Conservation (phyloP, 164 flowering plant genomes). For the Chimonanthus praecox region DNA sequence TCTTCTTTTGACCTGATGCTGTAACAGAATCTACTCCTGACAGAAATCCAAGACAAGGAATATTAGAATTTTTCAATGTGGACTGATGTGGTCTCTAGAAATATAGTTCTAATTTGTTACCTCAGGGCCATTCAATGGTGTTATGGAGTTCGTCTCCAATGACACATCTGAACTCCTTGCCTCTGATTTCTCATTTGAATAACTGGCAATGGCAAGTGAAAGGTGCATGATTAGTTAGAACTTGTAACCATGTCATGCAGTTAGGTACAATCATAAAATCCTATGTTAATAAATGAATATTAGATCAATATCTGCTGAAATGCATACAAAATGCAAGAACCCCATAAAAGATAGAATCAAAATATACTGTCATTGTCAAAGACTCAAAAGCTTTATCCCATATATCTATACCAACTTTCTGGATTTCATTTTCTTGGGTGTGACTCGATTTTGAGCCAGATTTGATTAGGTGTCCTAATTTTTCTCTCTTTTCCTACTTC, state of each 20-base stretch:
- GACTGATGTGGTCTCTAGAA: neutral
- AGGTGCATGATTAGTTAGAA: neutral
- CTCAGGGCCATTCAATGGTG: slow-evolving; percentile 22
- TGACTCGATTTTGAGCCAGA: too few relatives aligned
- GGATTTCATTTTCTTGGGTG: neutral
- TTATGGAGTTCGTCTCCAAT: slow-evolving; percentile 21
- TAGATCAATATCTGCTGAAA: neutral
- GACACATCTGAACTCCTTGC: slow-evolving; percentile 39
- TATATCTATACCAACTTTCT: neutral
- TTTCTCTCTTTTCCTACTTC: too few relatives aligned
- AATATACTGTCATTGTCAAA: neutral
- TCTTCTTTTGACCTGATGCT: slow-evolving; percentile 1
- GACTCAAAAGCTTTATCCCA: neutral
- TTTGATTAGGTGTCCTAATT: too few relatives aligned
- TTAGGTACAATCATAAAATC: too few relatives aligned
- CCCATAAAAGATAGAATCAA: neutral
- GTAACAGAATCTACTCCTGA: slow-evolving; percentile 3
- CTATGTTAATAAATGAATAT: neutral
- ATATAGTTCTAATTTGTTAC: slow-evolving; percentile 4
- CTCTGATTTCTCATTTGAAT: slow-evolving; percentile 67
- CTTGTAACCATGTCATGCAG: neutral
- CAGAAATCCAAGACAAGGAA: neutral
- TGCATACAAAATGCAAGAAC: neutral
- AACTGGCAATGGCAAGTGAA: slow-evolving; percentile 18
- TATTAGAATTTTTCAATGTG: neutral